Conservation (phyloP, 1,284 basidiomycete genomes). For the Trametes polyzona region DNA sequence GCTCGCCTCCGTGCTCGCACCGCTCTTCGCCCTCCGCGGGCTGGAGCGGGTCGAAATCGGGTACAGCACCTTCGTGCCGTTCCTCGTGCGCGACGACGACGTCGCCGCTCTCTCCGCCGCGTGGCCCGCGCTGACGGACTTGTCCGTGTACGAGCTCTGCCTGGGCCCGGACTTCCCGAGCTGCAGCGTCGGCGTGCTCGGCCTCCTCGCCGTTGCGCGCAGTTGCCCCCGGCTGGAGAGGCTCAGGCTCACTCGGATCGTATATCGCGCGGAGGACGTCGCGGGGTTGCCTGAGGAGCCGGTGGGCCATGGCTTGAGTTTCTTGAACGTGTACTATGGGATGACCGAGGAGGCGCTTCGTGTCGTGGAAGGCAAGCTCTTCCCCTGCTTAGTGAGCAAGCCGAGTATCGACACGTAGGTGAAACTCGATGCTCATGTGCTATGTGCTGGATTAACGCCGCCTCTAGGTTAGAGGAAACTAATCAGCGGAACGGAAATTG, state of each 20-base stretch:
- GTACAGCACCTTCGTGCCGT: background rate
- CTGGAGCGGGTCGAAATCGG: background rate
- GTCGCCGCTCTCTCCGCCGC: background rate
- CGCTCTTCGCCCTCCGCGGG: background rate
- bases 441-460: no score
- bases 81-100: background rate
- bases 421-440: no score
- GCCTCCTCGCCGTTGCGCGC: background rate
- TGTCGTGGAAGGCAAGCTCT: background rate
- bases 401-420: no score
- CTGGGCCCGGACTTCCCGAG: background rate
- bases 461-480: no score
- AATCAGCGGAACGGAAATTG: no score
- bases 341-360: background rate
- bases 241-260: background rate
- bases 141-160: background rate
- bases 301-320: background rate
- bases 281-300: background rate
- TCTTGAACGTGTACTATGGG: background rate
- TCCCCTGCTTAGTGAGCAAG: background rate
- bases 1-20: background rate
- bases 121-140: background rate
- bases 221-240: background rate
- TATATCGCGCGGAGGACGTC: background rate
- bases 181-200: background rate